These are phyloP conservation scores for Termitomyces sp. DNA, from an alignment of 768 basidiomycete species.

Conservation along the genomic window DNA sequence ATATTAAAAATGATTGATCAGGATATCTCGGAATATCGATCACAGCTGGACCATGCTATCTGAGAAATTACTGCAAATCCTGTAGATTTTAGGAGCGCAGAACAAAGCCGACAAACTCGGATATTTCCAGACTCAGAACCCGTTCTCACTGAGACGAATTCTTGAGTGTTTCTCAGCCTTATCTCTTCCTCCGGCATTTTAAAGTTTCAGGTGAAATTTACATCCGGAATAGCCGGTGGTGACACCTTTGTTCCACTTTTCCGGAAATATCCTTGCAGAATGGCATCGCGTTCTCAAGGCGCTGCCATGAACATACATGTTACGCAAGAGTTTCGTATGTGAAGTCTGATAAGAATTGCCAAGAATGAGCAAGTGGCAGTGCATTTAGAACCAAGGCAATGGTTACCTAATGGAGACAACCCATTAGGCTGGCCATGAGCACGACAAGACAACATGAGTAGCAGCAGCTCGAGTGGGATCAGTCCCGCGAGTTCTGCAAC, in stretches of 20 bases:
- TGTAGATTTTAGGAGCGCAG: too few relatives aligned
- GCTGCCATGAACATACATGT: background rate
- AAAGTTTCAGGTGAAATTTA: background rate
- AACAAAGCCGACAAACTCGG: too few relatives aligned
- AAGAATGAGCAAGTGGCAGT: conserved; percentile 5
- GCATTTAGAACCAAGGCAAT: background rate
- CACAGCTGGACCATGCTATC: too few relatives aligned
- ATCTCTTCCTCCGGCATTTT: background rate
- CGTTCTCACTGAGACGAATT: too few relatives aligned
- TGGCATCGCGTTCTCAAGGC: background rate
- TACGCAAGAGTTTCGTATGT: background rate
- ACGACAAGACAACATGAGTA: conserved; percentile 6
- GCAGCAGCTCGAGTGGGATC: conserved; percentile 5
- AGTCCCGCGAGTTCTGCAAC: conserved; percentile 8
- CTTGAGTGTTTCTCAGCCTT: background rate
- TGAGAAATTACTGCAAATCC: too few relatives aligned
- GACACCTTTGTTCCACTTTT: background rate
- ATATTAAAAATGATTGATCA: too few relatives aligned
- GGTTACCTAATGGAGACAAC: conserved; percentile 13
- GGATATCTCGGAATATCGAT: too few relatives aligned
- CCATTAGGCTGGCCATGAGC: conserved; percentile 1
- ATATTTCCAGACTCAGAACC: too few relatives aligned
- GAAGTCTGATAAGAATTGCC: background rate
- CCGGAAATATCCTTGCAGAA: background rate
- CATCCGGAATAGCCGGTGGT: background rate